These are phyloP conservation scores for Corniculantispora saksenae DNA, from an alignment of 2,329 filamentous ascomycete species.

Conservation along the genomic window DNA sequence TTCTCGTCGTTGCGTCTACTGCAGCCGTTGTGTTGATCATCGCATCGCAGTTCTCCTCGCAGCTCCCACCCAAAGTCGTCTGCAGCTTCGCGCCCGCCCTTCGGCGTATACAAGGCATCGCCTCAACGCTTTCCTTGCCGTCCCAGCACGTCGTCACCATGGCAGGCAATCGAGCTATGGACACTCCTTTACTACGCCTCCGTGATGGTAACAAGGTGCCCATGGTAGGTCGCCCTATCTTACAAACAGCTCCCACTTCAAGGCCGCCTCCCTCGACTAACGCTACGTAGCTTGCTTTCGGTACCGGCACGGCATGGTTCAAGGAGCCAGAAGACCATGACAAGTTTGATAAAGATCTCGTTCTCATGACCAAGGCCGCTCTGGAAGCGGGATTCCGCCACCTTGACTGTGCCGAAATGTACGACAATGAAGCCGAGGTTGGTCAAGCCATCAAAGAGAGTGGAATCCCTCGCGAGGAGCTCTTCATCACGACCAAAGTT, in stretches of 20 bases:
- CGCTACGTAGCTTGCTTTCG: constrained; percentile 11
- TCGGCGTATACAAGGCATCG: constrained; percentile 6
- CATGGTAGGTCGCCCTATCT: not conserved
- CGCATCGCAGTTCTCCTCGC: constrained; percentile 4
- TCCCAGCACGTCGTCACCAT: not conserved
- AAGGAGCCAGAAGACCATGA: constrained; percentile 9
- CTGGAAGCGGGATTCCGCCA: constrained; percentile 71
- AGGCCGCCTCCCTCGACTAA: not conserved
- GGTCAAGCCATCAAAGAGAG: constrained; percentile 64
- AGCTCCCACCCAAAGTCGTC: not conserved
- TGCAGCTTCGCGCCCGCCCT: constrained; percentile 1
- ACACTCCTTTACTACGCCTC: constrained; percentile 2
- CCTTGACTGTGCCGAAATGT: constrained; percentile 75
- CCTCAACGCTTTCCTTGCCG: not conserved
- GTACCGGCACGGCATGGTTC: constrained; percentile 16
- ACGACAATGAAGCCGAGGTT: constrained; percentile 74
- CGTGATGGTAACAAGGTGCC: constrained; percentile 12
- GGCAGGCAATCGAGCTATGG: constrained; percentile 5
- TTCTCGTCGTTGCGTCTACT: constrained; percentile 6
- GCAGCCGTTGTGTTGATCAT: not conserved
- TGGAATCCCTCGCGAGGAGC: constrained; percentile 64
- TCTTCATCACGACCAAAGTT: constrained; percentile 80
- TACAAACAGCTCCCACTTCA: not conserved
- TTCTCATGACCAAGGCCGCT: constrained; percentile 53
- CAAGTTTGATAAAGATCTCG: not conserved